Evolutionary conservation across 345 rosid species (phyloP).

Genomic region (Eucalyptus marginata): DNA sequence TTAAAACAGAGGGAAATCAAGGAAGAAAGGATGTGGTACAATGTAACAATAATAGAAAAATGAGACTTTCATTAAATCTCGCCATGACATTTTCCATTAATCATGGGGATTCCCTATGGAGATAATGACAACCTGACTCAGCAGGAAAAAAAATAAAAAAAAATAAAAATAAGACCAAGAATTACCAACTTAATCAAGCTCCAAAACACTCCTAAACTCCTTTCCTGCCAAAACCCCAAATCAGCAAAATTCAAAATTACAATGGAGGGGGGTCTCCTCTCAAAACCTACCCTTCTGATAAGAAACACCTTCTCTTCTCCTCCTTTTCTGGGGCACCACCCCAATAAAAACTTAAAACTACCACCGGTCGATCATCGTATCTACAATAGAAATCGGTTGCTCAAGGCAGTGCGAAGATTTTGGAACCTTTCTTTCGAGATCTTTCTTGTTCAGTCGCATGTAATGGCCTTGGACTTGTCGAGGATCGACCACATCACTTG

Average conservation of each 20-base stretch:
- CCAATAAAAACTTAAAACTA: neutral
- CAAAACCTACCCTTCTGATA: neutral
- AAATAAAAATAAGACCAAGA: neutral
- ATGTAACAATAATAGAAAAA: neutral
- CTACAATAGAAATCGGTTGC: neutral
- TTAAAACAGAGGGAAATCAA: neutral
- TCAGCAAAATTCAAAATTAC: neutral
- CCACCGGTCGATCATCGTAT: neutral
- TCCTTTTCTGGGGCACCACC: neutral
- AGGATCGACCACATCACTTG: conserved; percentile 98
- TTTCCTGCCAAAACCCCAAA: neutral
- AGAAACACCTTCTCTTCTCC: neutral
- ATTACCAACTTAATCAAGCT: neutral
- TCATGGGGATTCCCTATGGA: conserved; percentile 21
- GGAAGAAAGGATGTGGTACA: neutral
- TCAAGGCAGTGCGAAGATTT: neutral
- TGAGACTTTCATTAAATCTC: conserved; percentile 11
- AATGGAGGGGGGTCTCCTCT: neutral
- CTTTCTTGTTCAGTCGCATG: conserved; percentile 7
- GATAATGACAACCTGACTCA: neutral
- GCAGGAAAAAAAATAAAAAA: neutral
- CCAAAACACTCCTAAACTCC: neutral
- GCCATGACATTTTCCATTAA: conserved; percentile 4
- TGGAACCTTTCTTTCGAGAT: neutral
- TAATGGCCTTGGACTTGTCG: conserved; percentile 63